Percentiles rank a stretch among this genome's conserved stretches.
Conservation (phyloP, 2,329 filamentous ascomycete species). For the Akanthomyces uredinophilus region DNA sequence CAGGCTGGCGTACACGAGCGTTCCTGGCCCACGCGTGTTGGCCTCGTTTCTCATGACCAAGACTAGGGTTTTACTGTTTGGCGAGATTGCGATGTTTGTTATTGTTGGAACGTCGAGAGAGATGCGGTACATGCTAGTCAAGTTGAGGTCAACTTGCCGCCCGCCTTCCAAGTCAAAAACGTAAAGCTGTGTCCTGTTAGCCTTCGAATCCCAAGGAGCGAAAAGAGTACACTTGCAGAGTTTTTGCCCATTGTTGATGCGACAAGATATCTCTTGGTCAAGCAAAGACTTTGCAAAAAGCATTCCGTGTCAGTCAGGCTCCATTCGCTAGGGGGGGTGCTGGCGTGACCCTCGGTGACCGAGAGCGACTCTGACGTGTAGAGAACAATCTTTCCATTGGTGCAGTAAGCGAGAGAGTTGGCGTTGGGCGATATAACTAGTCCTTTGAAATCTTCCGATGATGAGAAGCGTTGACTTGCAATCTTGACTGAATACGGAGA, state of each 20-base stretch:
- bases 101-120: constrained; percentile 18
- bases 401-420: constrained; percentile 26
- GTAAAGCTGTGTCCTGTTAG: constrained; percentile 17
- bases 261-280: constrained; percentile 21
- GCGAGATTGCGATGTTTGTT: constrained; percentile 18
- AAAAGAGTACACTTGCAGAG: constrained; percentile 14
- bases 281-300: constrained; percentile 20
- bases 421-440: constrained; percentile 25
- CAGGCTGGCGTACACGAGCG: not conserved
- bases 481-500: not conserved
- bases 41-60: constrained; percentile 19
- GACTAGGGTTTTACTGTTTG: constrained; percentile 19
- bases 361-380: constrained; percentile 23
- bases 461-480: constrained; percentile 10
- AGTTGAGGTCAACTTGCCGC: constrained; percentile 16
- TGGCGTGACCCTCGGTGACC: not conserved
- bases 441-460: constrained; percentile 22
- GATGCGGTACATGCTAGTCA: constrained; percentile 17
- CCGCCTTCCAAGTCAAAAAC: constrained; percentile 22
- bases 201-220: too few species aligned
- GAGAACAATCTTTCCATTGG: constrained; percentile 23
- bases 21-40: not conserved
- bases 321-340: constrained; percentile 12
- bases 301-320: constrained; percentile 16
- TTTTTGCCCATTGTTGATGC: constrained; percentile 21